Evolutionary conservation across 2,329 filamentous ascomycete species (phyloP).

Genomic region (Gaeumannomyces tritici): DNA sequence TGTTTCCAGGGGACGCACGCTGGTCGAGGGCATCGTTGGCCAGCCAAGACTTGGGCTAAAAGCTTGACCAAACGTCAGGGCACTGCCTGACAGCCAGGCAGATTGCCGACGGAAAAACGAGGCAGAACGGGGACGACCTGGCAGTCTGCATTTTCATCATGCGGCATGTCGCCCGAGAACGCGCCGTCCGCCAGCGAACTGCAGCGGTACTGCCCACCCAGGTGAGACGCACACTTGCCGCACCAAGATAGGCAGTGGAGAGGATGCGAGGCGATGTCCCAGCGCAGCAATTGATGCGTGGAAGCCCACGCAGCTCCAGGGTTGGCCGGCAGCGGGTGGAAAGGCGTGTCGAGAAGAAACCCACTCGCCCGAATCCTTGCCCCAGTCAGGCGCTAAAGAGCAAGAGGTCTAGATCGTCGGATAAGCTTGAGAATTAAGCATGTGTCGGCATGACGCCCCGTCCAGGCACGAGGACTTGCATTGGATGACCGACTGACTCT

Average conservation of each 20-base stretch:
- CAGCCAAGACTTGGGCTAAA: not conserved
- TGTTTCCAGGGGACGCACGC: not conserved
- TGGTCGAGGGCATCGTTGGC: not conserved
- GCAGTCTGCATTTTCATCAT: too few relatives aligned
- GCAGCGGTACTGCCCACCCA: too few relatives aligned
- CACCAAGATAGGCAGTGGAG: too few relatives aligned
- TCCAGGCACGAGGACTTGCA: too few relatives aligned
- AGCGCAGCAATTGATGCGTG: not conserved
- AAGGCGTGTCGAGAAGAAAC: not conserved
- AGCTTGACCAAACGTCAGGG: not conserved
- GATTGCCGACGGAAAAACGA: not conserved
- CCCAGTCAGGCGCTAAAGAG: not conserved
- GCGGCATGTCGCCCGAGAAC: too few relatives aligned
- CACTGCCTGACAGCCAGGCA: not conserved
- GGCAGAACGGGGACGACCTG: too few relatives aligned
- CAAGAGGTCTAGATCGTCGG: not conserved
- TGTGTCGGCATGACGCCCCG: not conserved
- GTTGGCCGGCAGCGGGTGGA: not conserved
- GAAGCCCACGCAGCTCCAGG: not conserved
- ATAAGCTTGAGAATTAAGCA: not conserved
- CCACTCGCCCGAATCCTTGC: not conserved
- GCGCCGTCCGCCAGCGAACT: too few relatives aligned
- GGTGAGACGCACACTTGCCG: too few relatives aligned
- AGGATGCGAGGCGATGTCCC: not conserved
- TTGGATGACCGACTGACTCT: too few relatives aligned